Conservation (phyloP, 208 protist species). For the Acanthamoeba lenticulata region DNA sequence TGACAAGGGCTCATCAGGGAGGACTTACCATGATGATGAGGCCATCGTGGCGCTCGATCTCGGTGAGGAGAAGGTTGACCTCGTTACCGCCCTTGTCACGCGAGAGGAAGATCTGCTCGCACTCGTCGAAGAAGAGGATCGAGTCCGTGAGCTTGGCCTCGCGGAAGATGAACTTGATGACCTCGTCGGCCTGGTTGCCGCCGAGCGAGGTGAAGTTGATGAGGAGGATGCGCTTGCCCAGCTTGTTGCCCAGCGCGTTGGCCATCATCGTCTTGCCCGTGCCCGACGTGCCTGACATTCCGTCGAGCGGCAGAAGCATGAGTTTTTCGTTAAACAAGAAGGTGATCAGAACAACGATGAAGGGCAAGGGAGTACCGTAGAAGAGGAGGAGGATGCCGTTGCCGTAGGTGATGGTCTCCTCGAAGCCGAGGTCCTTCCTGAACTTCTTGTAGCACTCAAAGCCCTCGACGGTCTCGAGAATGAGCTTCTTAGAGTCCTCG, state of each 20-base stretch:
- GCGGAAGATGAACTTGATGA: slow-evolving; percentile 79
- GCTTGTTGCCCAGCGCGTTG: slow-evolving; percentile 65
- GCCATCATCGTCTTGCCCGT: slow-evolving; percentile 80
- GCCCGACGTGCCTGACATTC: neutral
- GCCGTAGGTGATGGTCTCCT: neutral
- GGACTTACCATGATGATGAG: slow-evolving; percentile 74
- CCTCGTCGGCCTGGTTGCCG: slow-evolving; percentile 13
- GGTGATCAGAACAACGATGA: no score
- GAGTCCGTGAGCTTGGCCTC: slow-evolving; percentile 79
- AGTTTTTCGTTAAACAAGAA: no score
- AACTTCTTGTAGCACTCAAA: neutral
- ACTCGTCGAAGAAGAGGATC: slow-evolving; percentile 81
- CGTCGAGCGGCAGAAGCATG: slow-evolving; percentile 60
- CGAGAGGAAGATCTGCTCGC: slow-evolving; percentile 76
- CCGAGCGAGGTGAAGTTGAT: slow-evolving; percentile 78
- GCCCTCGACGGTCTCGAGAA: slow-evolving; percentile 50
- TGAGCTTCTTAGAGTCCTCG: slow-evolving; percentile 71
- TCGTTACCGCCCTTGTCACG: slow-evolving; percentile 16
- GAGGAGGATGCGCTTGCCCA: slow-evolving; percentile 75
- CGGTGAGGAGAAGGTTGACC: slow-evolving; percentile 78
- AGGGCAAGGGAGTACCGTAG: neutral
- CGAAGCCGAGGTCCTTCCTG: neutral
- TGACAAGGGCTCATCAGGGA: no score
- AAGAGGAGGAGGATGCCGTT: neutral
- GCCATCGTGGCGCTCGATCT: slow-evolving; percentile 79